Base-by-base conservation (phyloP, 371 early-diverging fungal species). In the Mortierella sp. region DNA sequence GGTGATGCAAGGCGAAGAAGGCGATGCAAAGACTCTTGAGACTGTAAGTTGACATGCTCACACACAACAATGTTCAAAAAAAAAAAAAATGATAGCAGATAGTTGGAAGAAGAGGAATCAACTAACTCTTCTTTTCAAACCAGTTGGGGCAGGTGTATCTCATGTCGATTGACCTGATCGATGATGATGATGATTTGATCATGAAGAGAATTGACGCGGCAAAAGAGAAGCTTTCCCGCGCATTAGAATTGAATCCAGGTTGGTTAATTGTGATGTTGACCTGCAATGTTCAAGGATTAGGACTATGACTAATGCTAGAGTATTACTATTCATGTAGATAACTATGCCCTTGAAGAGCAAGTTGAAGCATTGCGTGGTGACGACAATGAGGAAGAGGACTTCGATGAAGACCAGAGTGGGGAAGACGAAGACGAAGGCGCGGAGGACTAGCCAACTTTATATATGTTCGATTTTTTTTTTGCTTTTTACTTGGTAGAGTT, bases 81-180 rank as follows among this genome's bases (percentile, higher is more conserved):
- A n/a, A n/a, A 52, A 10, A 35, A 35, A 35, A 4, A 30, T 1
- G 30, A 4, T 30, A 35, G 6, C 35, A 35, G 35, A 35, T 6
- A 35, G 35, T 35, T 5, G 35, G 35, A 8, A 35, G 35, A 35
- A 35, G 35, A 35, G 6, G 35, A 35, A 35, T 45, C 55, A n/a
- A 24, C 0, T 52, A 10, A 30, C 62, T n/a, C 24, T 63, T 20
- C 51, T 14, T 63, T 32, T 57, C 35, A 39, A 22, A 35, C 18
- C 47, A 85, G 85, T 58, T 83, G 55, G 85, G 85, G 9, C 80
- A 85, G 62, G 80, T 75, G 4, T 85, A 77, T 69, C 55, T 85
- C 58, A 77, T 85, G 77, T 76, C 84, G 47, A 69, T 75, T 16
- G 73, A 66, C n/a, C 52, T 84, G n/a, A 49, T 49, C 47, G 72